These are phyloP conservation scores for Podila epigama DNA, from an alignment of 192 early-diverging fungal genomes.

Conservation along the genomic window DNA sequence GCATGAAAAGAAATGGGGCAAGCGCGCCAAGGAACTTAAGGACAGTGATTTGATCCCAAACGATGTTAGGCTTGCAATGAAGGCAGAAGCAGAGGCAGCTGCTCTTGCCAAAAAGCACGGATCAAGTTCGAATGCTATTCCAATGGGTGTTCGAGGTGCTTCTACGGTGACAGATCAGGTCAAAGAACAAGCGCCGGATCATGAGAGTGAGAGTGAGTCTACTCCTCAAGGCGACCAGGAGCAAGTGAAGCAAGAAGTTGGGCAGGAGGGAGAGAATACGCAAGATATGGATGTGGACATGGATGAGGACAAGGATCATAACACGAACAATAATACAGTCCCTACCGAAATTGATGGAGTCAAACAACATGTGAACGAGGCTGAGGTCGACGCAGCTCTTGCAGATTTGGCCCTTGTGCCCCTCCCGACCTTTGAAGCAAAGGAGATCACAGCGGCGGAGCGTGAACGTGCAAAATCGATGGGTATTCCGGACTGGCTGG, in stretches of 20 bases:
- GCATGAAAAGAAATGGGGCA: constrained; percentile 44
- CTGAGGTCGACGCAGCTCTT: constrained; percentile 23
- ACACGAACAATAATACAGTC: not conserved
- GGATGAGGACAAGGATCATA: constrained; percentile 6
- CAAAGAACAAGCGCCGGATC: no score
- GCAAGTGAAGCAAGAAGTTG: constrained; percentile 5
- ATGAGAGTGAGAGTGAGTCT: constrained; percentile 8
- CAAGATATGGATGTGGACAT: constrained; percentile 11
- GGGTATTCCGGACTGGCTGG: constrained; percentile 92
- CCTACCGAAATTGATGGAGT: constrained; percentile 12
- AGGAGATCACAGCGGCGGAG: constrained; percentile 48
- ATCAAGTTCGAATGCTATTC: not conserved
- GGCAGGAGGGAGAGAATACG: constrained; percentile 30
- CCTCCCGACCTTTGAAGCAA: constrained; percentile 53
- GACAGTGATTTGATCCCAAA: constrained; percentile 42
- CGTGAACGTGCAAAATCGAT: constrained; percentile 57
- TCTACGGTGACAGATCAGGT: not conserved
- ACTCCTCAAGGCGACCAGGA: constrained; percentile 2
- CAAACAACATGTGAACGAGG: constrained; percentile 18
- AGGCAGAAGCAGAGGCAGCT: constrained; percentile 37
- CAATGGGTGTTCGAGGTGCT: not conserved
- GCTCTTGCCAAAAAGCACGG: not conserved
- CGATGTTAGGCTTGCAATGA: constrained; percentile 35
- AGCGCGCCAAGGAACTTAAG: constrained; percentile 37
- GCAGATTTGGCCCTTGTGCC: constrained; percentile 28